These are phyloP conservation scores for Porcisia hertigi DNA, from an alignment of 208 protist species.

Conservation along the genomic window DNA sequence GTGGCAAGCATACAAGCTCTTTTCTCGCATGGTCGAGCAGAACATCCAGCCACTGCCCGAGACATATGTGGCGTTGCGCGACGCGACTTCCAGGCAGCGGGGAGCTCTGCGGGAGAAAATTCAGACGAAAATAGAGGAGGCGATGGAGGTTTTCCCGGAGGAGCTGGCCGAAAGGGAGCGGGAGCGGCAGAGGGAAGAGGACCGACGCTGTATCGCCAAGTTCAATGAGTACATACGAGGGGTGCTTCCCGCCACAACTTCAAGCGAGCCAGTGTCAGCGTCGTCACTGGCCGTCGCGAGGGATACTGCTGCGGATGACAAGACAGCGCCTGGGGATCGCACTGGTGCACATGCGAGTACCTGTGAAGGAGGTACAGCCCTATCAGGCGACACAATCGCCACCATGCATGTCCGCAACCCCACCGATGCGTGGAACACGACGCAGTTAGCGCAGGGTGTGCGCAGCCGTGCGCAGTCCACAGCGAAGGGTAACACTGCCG, in stretches of 20 bases:
- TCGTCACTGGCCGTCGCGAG: background rate
- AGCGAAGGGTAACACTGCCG: slow-evolving; percentile 34
- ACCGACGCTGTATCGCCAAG: slow-evolving; percentile 71
- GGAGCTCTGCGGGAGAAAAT: slow-evolving; percentile 72
- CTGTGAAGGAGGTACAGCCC: background rate
- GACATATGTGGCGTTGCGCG: slow-evolving; percentile 87
- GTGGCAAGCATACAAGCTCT: slow-evolving; percentile 94
- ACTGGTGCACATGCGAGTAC: background rate
- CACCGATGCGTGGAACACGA: slow-evolving; percentile 76
- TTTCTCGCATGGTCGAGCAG: slow-evolving; percentile 91
- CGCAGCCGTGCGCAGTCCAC: slow-evolving; percentile 27
- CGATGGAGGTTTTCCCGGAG: slow-evolving; percentile 69
- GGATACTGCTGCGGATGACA: background rate
- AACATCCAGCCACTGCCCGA: slow-evolving; percentile 85
- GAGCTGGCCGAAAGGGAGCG: slow-evolving; percentile 72
- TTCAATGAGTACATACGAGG: slow-evolving; percentile 88
- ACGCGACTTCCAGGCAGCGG: slow-evolving; percentile 72
- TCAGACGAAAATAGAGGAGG: slow-evolving; percentile 82
- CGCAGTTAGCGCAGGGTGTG: slow-evolving; percentile 60
- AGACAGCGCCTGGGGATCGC: background rate
- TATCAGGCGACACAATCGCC: slow-evolving; percentile 5
- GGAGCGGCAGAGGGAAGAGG: slow-evolving; percentile 62
- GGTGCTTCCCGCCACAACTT: slow-evolving; percentile 40
- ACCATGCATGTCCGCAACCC: slow-evolving; percentile 87
- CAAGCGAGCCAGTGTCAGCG: slow-evolving; percentile 3